Evolutionary conservation across 225 moss, liverwort and hornwort genomes (phyloP).

Genomic region (Straminergon stramineum): DNA sequence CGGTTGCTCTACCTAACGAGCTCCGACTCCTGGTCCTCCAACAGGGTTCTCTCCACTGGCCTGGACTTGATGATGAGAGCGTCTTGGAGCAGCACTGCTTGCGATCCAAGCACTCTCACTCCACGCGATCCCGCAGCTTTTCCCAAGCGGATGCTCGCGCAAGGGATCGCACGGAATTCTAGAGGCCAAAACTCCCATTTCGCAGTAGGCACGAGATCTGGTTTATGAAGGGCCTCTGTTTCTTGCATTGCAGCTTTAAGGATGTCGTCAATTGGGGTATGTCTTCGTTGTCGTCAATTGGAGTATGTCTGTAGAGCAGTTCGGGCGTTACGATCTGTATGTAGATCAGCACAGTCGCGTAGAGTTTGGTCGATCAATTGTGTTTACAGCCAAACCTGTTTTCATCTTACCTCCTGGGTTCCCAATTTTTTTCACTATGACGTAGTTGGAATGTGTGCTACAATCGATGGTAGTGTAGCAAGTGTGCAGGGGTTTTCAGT

Average conservation of each 20-base stretch:
- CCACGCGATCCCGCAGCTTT: neutral
- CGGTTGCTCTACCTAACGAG: neutral
- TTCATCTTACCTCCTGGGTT: neutral
- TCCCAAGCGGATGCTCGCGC: neutral
- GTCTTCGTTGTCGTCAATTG: neutral
- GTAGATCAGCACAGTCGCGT: neutral
- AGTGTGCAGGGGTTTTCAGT: neutral
- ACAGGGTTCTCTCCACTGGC: neutral
- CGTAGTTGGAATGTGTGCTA: neutral
- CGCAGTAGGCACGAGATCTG: neutral
- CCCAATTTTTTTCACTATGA: neutral
- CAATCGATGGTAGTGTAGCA: neutral
- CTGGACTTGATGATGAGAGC: neutral
- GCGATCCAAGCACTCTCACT: neutral
- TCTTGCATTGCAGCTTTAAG: neutral
- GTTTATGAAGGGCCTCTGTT: neutral
- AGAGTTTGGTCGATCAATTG: neutral
- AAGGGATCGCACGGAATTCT: neutral
- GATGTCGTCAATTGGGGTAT: constrained; percentile 1
- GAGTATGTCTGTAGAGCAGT: neutral
- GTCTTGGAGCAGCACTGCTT: neutral
- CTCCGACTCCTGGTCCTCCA: neutral
- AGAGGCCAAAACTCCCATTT: neutral
- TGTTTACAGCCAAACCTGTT: neutral
- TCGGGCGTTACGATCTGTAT: neutral